These are phyloP conservation scores for Caloboletus firmus DNA, from an alignment of 1,284 basidiomycete genomes.

Conservation along the genomic window DNA sequence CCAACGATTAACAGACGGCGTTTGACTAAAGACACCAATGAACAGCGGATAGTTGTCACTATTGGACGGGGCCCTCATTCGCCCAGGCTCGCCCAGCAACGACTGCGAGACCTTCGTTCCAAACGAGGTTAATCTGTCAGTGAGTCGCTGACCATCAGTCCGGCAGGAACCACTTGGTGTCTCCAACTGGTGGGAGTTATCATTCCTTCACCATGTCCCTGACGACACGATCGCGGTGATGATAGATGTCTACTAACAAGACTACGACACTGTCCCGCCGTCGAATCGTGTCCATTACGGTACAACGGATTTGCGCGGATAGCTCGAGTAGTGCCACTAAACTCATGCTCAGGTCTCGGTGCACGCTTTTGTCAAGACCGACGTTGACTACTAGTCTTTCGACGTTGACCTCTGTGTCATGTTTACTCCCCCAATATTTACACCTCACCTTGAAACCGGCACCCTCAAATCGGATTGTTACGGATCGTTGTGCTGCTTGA, in stretches of 20 bases:
- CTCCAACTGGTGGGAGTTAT: not conserved
- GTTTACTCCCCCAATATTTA: too few species aligned
- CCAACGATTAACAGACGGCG: not conserved
- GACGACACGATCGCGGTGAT: not conserved
- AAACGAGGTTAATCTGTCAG: constrained; percentile 1
- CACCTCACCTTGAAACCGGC: too few species aligned
- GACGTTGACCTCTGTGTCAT: too few species aligned
- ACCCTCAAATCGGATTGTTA: too few species aligned
- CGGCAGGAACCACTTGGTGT: not conserved
- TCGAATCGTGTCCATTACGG: not conserved
- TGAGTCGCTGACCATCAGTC: not conserved
- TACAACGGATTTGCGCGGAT: not conserved
- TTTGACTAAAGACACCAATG: not conserved
- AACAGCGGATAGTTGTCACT: not conserved
- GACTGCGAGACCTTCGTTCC: not conserved
- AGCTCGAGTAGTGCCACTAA: not conserved
- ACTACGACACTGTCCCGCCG: not conserved
- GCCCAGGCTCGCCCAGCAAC: too few species aligned
- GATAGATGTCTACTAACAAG: not conserved
- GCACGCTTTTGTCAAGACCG: not conserved
- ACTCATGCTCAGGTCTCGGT: not conserved
- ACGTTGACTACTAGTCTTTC: not conserved
- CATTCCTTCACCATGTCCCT: not conserved
- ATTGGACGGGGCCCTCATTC: not conserved
- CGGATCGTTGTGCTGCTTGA: too few species aligned